These are phyloP conservation scores for Atkinsonella hypoxylon DNA, from an alignment of 2,329 filamentous ascomycete species.

Conservation along the genomic window DNA sequence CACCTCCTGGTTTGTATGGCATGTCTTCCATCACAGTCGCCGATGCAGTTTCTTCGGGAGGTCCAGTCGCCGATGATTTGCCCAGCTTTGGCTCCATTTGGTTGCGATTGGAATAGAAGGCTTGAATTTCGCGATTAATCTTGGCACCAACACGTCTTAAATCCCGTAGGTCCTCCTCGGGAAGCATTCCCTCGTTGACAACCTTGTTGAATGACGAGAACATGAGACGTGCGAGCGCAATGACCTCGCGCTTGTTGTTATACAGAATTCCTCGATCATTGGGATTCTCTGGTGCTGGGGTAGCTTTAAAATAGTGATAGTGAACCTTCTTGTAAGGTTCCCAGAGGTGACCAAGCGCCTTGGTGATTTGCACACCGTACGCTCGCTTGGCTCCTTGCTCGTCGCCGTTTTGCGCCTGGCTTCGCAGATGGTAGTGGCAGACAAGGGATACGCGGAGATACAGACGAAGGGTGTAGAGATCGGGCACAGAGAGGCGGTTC, in stretches of 20 bases:
- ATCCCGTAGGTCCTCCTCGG: slow-evolving; percentile 19
- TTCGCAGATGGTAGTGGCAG: slow-evolving; percentile 29
- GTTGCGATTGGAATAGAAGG: slow-evolving; percentile 23
- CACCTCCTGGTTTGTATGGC: slow-evolving; percentile 9
- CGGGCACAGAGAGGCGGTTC: slow-evolving; percentile 27
- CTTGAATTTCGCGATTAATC: slow-evolving; percentile 26
- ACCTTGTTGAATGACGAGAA: slow-evolving; percentile 33
- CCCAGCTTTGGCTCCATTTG: slow-evolving; percentile 21
- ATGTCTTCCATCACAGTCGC: slow-evolving; percentile 7
- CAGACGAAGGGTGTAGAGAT: slow-evolving; percentile 36
- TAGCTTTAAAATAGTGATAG: slow-evolving; percentile 22
- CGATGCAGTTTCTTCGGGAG: slow-evolving; percentile 10
- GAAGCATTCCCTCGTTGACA: slow-evolving; percentile 27
- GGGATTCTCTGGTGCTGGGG: slow-evolving; percentile 12
- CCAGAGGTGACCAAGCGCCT: slow-evolving; percentile 39
- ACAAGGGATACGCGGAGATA: slow-evolving; percentile 46
- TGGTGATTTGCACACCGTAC: slow-evolving; percentile 37
- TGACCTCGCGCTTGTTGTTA: slow-evolving; percentile 28
- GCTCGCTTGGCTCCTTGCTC: slow-evolving; percentile 24
- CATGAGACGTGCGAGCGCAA: slow-evolving; percentile 33
- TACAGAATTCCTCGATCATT: slow-evolving; percentile 17
- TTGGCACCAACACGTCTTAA: slow-evolving; percentile 22
- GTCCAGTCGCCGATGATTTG: slow-evolving; percentile 1
- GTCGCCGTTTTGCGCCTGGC: slow-evolving; percentile 18
- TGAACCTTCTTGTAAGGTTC: slow-evolving; percentile 31